Base-by-base conservation (phyloP, 768 basidiomycete genomes). In the Phanerochaete carnosa region DNA sequence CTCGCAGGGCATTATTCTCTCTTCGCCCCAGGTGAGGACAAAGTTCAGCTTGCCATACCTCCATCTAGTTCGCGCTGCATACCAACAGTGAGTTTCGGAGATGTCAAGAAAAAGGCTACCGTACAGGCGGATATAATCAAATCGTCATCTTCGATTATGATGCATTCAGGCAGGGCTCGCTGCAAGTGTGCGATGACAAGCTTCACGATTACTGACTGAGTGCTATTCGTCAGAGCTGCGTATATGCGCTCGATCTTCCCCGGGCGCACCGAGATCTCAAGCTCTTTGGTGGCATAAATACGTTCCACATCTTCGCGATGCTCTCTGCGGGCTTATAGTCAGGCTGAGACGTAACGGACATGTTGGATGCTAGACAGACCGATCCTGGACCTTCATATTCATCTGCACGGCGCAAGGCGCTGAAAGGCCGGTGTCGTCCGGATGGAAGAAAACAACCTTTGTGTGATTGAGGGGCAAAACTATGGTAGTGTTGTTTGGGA, bases 381-480 rank as follows among this genome's bases (percentile, higher is more conserved):
- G 35, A 19, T 49, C 47, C 23, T 59, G 60, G 30, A 62, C 45
- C 35, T 65, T 69, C 54, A 69, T 59, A 32, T 63, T 68, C 13
- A 67, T 60, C 58, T 71, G 70, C 3, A 64, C 67, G 15, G 63
- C 66, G 11, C 37, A 59, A 28, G 62, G 37, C 13, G n/a, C 15
- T 45, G 43, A 13, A 23, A 35, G 9, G 7, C 53, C 33, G 11
- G 57, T 53, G 19, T 57, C 60, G 1, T 63, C 56, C 6, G 26
- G 51, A 16, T 55, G 67, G 3, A 69, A 29, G 23, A 66, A 65
- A 2, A 71, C 55, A 9, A 69, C 57, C 22, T 57, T 46, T 2
- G 70, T 67, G 30, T 65, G 64, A 39, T 71, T 62, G 1, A 68
- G 57, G 2, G 66, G 65, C 23, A 70, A 35, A n/a, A 66, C 19